A percentile compares a stretch with the other conserved stretches of the same genome.
Conservation (phyloP, 2,329 filamentous ascomycete genomes). For the Aplosporella prunicola region DNA sequence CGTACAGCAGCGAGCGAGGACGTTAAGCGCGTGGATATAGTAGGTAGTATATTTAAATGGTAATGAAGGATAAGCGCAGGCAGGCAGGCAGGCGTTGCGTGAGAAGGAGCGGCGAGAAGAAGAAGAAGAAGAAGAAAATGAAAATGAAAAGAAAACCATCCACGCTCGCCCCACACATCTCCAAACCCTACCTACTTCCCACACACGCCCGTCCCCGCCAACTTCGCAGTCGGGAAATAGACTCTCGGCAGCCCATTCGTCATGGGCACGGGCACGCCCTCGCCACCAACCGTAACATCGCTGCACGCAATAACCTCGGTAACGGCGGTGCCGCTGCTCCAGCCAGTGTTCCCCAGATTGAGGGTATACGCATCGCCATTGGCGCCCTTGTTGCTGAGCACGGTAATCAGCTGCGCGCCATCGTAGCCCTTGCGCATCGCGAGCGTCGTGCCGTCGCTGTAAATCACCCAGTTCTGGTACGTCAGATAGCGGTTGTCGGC, state of each 20-base stretch:
- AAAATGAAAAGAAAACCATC: background rate
- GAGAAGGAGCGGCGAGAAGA: too few species aligned
- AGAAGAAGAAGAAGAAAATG: background rate
- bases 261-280: constrained; percentile 27
- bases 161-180: background rate
- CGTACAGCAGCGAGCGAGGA: too few species aligned
- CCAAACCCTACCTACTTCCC: constrained; percentile 1
- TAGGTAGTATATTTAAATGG: too few species aligned
- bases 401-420: constrained; percentile 33
- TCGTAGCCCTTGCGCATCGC: constrained; percentile 38
- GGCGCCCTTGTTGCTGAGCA: constrained; percentile 34
- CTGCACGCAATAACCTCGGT: constrained; percentile 27
- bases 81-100: too few species aligned
- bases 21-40: too few species aligned
- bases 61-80: too few species aligned
- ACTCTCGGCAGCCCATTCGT: constrained; percentile 25
- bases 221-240: constrained; percentile 22
- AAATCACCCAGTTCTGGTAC: constrained; percentile 35
- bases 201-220: constrained; percentile 17
- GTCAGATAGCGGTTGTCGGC: constrained; percentile 32
- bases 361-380: constrained; percentile 22
- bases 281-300: constrained; percentile 17
- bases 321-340: constrained; percentile 17
- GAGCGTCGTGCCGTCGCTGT: constrained; percentile 34
- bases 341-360: constrained; percentile 23